Conservation (phyloP, 441 rosid genomes). For the Manihot esculenta region DNA sequence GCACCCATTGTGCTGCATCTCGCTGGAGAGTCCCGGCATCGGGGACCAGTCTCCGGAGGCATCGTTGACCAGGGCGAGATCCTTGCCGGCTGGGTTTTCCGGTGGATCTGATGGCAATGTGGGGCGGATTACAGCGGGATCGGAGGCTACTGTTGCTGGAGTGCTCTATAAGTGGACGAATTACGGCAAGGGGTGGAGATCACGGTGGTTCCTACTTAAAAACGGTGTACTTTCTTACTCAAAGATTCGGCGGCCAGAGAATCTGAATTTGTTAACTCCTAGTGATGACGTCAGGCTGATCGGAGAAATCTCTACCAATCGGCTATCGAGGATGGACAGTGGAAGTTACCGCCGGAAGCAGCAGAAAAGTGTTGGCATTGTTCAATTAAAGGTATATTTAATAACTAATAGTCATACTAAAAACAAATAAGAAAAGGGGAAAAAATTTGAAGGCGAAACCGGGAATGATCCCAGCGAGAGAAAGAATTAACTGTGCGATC, state of each 20-base stretch:
- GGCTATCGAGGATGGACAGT: constrained; percentile 57
- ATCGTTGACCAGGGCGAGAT: constrained; percentile 56
- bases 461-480: background rate
- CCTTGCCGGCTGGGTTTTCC: constrained; percentile 54
- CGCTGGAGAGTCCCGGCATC: constrained; percentile 63
- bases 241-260: constrained; percentile 72
- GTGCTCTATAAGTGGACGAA: constrained; percentile 94
- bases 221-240: constrained; percentile 84
- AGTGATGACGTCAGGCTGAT: constrained; percentile 69
- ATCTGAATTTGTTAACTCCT: constrained; percentile 45
- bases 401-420: background rate
- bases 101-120: constrained; percentile 49
- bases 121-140: constrained; percentile 34
- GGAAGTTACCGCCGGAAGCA: constrained; percentile 61
- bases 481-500: constrained; percentile 7
- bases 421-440: background rate
- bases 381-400: constrained; percentile 73
- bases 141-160: constrained; percentile 76
- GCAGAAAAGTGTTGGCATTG: constrained; percentile 78
- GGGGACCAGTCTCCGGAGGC: constrained; percentile 61
- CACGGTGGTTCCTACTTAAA: constrained; percentile 84
- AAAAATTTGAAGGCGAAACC: background rate
- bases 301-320: constrained; percentile 65
- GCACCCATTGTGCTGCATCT: constrained; percentile 89
- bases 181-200: constrained; percentile 99